Evolutionary conservation across 805 yeast species (phyloP).

Genomic region (Danielozyma ontarioensis): DNA sequence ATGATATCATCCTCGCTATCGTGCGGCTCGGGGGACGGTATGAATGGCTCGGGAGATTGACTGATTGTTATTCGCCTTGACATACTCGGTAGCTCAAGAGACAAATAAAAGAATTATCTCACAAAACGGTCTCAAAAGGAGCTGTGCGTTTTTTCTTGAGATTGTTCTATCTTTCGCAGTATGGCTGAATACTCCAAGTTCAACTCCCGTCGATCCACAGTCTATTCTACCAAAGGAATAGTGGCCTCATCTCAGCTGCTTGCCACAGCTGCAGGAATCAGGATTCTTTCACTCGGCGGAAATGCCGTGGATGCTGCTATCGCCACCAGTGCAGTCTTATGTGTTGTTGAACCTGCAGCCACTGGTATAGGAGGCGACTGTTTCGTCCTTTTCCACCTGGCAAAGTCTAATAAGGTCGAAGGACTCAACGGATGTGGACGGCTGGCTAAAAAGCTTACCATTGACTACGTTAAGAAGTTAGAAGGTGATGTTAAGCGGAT

Average conservation of each 20-base stretch:
- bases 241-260: conserved; percentile 73
- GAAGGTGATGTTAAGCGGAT: conserved; percentile 41
- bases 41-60: too few species aligned
- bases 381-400: conserved; percentile 51
- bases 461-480: conserved; percentile 44
- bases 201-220: conserved; percentile 74
- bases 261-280: conserved; percentile 70
- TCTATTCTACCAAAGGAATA: conserved; percentile 66
- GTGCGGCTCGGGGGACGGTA: too few species aligned
- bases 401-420: conserved; percentile 37
- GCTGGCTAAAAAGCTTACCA: conserved; percentile 45
- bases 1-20: too few species aligned
- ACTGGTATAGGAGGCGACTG: conserved; percentile 69
- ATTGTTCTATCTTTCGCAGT: too few species aligned
- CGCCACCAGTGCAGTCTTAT: conserved; percentile 52
- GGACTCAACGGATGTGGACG: conserved; percentile 79
- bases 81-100: too few species aligned
- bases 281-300: conserved; percentile 65
- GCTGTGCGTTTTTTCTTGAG: too few species aligned
- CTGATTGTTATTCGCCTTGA: too few species aligned
- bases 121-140: too few species aligned
- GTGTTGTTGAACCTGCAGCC: conserved; percentile 54
- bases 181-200: too few species aligned
- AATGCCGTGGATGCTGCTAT: conserved; percentile 65
- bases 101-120: too few species aligned